A percentile compares a stretch with the other conserved stretches of the same genome.
Evolutionary conservation across 2,329 filamentous ascomycete genomes (phyloP).

Genomic region (Metarhizium anisopliae): DNA sequence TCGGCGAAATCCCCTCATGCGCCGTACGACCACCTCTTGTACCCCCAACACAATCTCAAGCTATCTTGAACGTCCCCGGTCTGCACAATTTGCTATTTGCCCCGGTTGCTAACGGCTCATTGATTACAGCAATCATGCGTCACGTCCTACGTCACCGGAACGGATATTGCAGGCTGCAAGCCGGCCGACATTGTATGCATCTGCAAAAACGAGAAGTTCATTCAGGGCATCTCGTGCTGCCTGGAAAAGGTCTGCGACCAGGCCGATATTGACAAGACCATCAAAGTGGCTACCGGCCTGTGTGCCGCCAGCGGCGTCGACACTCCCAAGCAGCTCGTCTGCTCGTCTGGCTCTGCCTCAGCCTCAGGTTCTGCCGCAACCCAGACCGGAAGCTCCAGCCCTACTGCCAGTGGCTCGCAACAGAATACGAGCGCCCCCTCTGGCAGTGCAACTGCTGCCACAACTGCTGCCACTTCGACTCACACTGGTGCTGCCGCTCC

Average conservation of each 20-base stretch:
- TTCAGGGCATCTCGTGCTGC: conserved; percentile 33
- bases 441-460: conserved; percentile 5
- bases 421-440: not conserved
- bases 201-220: conserved; percentile 31
- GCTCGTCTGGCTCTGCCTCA: conserved; percentile 14
- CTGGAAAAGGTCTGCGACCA: conserved; percentile 24
- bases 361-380: conserved; percentile 6
- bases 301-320: conserved; percentile 27
- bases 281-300: conserved; percentile 28
- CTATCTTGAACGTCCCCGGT: not conserved
- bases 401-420: not conserved
- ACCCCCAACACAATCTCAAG: not conserved
- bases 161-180: conserved; percentile 27
- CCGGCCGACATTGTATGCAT: conserved; percentile 30
- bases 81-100: not conserved
- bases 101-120: not conserved
- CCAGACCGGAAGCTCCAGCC: conserved; percentile 2
- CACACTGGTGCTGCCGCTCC: too few relatives aligned
- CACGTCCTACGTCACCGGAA: conserved; percentile 21
- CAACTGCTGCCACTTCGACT: conserved; percentile 1
- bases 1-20: conserved; percentile 24
- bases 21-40: conserved; percentile 24
- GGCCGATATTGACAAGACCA: conserved; percentile 22
- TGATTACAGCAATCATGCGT: conserved; percentile 22
- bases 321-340: conserved; percentile 28